These are phyloP conservation scores for Linderniella brevidens DNA, from an alignment of 257 asterid genomes.

Conservation along the genomic window DNA sequence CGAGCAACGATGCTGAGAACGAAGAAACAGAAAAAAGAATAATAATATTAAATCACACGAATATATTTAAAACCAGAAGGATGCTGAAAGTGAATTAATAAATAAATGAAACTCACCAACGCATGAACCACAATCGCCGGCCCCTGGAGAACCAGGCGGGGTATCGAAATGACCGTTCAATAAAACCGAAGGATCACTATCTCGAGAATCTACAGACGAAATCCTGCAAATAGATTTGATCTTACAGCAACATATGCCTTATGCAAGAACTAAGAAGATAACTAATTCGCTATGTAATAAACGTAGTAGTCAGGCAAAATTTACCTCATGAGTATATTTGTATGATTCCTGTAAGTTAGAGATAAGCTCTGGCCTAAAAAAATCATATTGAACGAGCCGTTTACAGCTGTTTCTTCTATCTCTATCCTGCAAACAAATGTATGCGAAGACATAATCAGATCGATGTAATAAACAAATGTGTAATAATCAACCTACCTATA, in stretches of 20 bases:
- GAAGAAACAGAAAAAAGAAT: conserved; percentile 7
- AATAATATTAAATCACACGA: background rate
- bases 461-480: background rate
- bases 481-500: conserved; percentile 36
- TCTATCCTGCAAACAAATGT: conserved; percentile 56
- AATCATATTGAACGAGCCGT: conserved; percentile 80
- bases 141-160: conserved; percentile 93
- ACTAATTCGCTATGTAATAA: conserved; percentile 5
- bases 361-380: conserved; percentile 74
- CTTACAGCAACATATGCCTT: conserved; percentile 9
- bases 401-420: conserved; percentile 71
- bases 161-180: conserved; percentile 86
- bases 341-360: conserved; percentile 62
- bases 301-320: conserved; percentile 1
- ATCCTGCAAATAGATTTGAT: conserved; percentile 40
- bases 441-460: conserved; percentile 5
- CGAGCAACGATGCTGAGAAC: conserved; percentile 79
- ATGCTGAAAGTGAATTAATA: background rate
- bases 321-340: conserved; percentile 81
- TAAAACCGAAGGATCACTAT: conserved; percentile 65
- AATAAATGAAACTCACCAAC: conserved; percentile 46
- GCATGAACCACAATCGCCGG: conserved; percentile 99
- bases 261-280: conserved; percentile 2
- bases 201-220: conserved; percentile 53
- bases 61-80: too few relatives aligned